These are phyloP conservation scores for Saccharomyces pastorianus DNA, from an alignment of 1,139 yeast genomes.

Conservation along the genomic window DNA sequence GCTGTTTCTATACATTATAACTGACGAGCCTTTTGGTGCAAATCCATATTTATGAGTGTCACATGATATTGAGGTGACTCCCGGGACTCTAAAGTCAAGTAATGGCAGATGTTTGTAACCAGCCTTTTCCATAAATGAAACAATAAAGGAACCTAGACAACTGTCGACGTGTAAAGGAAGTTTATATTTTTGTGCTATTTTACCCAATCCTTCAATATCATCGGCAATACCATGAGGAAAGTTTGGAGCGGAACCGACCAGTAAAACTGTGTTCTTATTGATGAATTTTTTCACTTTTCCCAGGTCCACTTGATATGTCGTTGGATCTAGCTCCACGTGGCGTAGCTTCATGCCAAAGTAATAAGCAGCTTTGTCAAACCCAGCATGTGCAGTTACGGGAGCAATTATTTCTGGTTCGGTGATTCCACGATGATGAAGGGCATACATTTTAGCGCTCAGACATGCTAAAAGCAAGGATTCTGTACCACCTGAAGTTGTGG, in stretches of 20 bases:
- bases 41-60: constrained; percentile 97
- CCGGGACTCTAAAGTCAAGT: constrained; percentile 83
- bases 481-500: constrained; percentile 96
- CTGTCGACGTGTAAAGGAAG: constrained; percentile 93
- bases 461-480: constrained; percentile 84
- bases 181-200: constrained; percentile 52
- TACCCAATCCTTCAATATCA: constrained; percentile 67
- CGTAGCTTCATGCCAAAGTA: constrained; percentile 83
- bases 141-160: constrained; percentile 86
- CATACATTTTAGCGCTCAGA: constrained; percentile 65
- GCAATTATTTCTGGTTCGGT: constrained; percentile 79
- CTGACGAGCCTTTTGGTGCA: constrained; percentile 94
- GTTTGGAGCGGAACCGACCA: constrained; percentile 93
- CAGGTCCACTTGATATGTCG: constrained; percentile 60
- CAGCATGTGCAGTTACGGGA: constrained; percentile 89
- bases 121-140: constrained; percentile 66
- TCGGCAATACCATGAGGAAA: constrained; percentile 95
- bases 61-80: constrained; percentile 95
- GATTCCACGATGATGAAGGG: constrained; percentile 48
- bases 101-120: constrained; percentile 52
- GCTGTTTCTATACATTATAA: constrained; percentile 74
- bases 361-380: constrained; percentile 86
- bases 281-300: constrained; percentile 55
- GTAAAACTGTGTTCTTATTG: constrained; percentile 67
- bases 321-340: constrained; percentile 69